Percentiles rank a stretch among this genome's conserved stretches.
These are phyloP conservation scores for Zangia roseola DNA, from an alignment of 768 basidiomycete species.

Conservation along the genomic window DNA sequence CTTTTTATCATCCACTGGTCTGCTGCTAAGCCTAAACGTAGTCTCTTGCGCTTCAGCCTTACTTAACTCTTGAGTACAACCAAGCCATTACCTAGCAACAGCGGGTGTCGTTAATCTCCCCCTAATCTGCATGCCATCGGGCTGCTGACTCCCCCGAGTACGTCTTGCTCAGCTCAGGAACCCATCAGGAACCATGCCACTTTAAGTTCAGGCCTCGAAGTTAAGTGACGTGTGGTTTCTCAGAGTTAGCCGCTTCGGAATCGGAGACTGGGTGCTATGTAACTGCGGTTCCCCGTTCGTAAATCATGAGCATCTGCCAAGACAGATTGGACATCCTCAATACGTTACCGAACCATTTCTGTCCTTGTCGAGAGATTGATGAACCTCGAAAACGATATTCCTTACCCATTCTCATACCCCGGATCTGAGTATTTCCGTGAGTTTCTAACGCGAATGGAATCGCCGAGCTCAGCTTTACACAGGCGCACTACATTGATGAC, in stretches of 20 bases:
- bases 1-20: conserved; percentile 4
- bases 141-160: neutral
- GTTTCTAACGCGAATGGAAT: neutral
- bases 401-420: neutral
- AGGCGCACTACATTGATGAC: too few species aligned
- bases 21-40: neutral
- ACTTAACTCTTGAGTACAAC: too few species aligned
- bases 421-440: neutral
- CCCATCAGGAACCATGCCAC: neutral
- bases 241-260: too few species aligned
- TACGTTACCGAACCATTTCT: neutral
- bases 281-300: neutral
- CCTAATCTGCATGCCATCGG: neutral
- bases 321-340: too few species aligned
- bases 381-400: neutral
- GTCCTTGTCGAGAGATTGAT: neutral
- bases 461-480: neutral
- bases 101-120: too few species aligned
- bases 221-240: neutral
- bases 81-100: too few species aligned
- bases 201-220: neutral
- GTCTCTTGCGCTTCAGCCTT: neutral
- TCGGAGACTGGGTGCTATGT: too few species aligned
- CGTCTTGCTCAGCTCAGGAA: conserved; percentile 3
- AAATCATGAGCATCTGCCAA: neutral